These are phyloP conservation scores for Nakazawaea wyomingensis DNA, from an alignment of 805 yeast species.

Conservation along the genomic window DNA sequence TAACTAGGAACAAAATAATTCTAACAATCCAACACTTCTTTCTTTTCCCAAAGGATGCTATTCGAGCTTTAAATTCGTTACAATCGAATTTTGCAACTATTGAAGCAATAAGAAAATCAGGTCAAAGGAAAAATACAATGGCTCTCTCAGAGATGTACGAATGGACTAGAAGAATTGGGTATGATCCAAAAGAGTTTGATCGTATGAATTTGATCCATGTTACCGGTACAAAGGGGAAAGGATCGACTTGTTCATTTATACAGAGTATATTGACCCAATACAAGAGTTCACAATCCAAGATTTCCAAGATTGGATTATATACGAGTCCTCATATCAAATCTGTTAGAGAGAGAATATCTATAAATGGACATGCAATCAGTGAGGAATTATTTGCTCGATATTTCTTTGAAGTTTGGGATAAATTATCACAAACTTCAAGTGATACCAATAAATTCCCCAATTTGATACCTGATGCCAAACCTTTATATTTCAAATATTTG, in stretches of 20 bases:
- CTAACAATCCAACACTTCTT: neutral
- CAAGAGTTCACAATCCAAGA: slow-evolving; percentile 19
- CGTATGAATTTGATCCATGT: slow-evolving; percentile 78
- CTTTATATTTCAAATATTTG: slow-evolving; percentile 88
- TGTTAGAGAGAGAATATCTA: slow-evolving; percentile 86
- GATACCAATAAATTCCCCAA: slow-evolving; percentile 60
- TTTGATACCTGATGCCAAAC: slow-evolving; percentile 69
- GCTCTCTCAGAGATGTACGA: slow-evolving; percentile 83
- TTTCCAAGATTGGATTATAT: slow-evolving; percentile 78
- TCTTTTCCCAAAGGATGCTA: slow-evolving; percentile 54
- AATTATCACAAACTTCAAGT: slow-evolving; percentile 53
- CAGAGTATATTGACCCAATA: slow-evolving; percentile 75
- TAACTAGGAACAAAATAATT: no score
- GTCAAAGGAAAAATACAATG: slow-evolving; percentile 56
- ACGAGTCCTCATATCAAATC: slow-evolving; percentile 94
- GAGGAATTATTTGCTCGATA: slow-evolving; percentile 80
- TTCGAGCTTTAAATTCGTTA: slow-evolving; percentile 73
- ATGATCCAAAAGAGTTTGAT: slow-evolving; percentile 62
- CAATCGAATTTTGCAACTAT: slow-evolving; percentile 91
- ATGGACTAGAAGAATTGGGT: slow-evolving; percentile 70
- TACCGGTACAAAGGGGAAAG: slow-evolving; percentile 98
- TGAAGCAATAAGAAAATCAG: slow-evolving; percentile 73
- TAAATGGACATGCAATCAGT: slow-evolving; percentile 79
- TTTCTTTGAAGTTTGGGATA: slow-evolving; percentile 93
- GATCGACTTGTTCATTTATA: slow-evolving; percentile 94